Conservation (phyloP, 2,329 filamentous ascomycete genomes). For the Biscogniauxia mediterranea region DNA sequence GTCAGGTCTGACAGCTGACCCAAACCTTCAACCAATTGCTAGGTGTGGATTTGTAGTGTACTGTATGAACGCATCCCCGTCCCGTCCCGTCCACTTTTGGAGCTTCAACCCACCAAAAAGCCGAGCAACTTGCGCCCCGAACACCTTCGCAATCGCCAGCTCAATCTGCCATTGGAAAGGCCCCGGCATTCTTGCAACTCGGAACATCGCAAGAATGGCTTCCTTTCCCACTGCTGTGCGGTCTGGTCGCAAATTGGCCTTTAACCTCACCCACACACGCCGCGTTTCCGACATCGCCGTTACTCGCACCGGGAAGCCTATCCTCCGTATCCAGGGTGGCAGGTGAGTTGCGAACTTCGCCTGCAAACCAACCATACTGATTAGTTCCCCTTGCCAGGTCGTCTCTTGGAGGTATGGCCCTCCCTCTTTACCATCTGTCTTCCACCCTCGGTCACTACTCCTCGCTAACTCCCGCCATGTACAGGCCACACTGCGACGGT, state of each 20-base stretch:
- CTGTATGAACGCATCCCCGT: not conserved
- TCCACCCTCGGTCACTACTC: conserved; percentile 1
- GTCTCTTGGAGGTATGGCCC: conserved; percentile 72
- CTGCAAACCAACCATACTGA: not conserved
- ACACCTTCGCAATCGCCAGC: conserved; percentile 16
- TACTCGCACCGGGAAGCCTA: conserved; percentile 93
- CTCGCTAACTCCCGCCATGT: conserved; percentile 19
- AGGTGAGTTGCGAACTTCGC: conserved; percentile 56
- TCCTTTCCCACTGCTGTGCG: conserved; percentile 56
- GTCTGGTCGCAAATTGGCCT: conserved; percentile 47
- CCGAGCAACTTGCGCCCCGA: conserved; percentile 1
- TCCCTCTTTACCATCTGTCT: not conserved
- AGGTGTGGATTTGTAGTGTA: conserved; percentile 20
- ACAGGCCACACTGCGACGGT: conserved; percentile 93
- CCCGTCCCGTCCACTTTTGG: not conserved
- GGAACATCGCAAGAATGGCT: conserved; percentile 47
- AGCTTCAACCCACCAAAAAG: conserved; percentile 26
- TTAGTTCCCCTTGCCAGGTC: conserved; percentile 54
- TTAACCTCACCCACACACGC: conserved; percentile 50
- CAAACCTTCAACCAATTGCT: conserved; percentile 9
- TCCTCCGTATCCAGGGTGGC: conserved; percentile 84
- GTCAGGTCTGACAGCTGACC: not conserved
- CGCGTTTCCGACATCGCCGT: conserved; percentile 81
- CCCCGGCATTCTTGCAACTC: conserved; percentile 32
- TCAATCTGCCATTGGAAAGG: conserved; percentile 31